A percentile compares a stretch with the other conserved stretches of the same genome.
Evolutionary conservation across 768 basidiomycete genomes (phyloP).

Genomic region (Rhodosporidiobolus sp.): DNA sequence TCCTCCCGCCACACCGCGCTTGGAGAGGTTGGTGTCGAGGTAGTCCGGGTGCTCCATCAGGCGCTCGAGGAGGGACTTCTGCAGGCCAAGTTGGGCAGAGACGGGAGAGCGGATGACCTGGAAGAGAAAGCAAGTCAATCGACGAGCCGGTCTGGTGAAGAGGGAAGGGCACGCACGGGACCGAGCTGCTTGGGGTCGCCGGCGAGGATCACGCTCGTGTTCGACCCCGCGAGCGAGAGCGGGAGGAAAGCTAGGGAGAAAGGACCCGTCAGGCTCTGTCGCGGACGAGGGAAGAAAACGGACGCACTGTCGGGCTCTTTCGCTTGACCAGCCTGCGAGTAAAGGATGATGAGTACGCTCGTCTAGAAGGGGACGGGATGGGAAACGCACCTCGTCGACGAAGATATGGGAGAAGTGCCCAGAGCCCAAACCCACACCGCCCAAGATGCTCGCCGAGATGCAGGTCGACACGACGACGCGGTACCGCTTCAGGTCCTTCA

Average conservation of each 20-base stretch:
- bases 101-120: constrained; percentile 42
- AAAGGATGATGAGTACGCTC: not conserved
- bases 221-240: not conserved
- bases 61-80: constrained; percentile 48
- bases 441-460: constrained; percentile 30
- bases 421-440: not conserved
- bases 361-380: rapidly evolving
- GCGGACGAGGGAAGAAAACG: not conserved
- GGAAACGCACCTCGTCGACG: constrained; percentile 20
- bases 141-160: not conserved
- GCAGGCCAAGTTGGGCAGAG: constrained; percentile 42
- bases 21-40: not conserved
- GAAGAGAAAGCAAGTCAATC: not conserved
- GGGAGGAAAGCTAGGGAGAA: constrained; percentile 16
- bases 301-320: constrained; percentile 23
- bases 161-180: constrained; percentile 30
- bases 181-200: constrained; percentile 50
- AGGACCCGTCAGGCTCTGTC: not conserved
- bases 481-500: constrained; percentile 41
- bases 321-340: constrained; percentile 22
- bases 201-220: constrained; percentile 44
- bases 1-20: too few relatives aligned
- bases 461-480: constrained; percentile 45
- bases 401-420: constrained; percentile 26
- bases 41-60: constrained; percentile 46